These are phyloP conservation scores for Claviceps humidiphila DNA, from an alignment of 2,329 filamentous ascomycete species.

Conservation along the genomic window DNA sequence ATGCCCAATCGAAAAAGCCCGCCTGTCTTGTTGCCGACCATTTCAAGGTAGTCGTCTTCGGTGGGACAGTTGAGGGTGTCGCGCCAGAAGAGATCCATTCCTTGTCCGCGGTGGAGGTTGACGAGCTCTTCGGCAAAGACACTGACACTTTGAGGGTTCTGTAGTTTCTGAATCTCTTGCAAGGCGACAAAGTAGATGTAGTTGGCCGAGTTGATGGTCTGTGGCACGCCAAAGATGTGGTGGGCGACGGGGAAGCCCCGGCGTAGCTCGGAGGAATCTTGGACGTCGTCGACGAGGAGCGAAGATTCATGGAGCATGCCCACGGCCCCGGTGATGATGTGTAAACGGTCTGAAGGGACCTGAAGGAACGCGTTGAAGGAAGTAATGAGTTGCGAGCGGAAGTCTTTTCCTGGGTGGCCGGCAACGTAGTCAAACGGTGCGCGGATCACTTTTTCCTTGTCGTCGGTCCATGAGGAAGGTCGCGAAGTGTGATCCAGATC, in stretches of 20 bases:
- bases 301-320: slow-evolving; percentile 80
- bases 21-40: slow-evolving; percentile 85
- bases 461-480: slow-evolving; percentile 46
- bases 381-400: slow-evolving; percentile 64
- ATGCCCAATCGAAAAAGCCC: slow-evolving; percentile 75
- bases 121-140: slow-evolving; percentile 74
- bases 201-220: slow-evolving; percentile 85
- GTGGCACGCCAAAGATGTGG: slow-evolving; percentile 70
- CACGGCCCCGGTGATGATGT: slow-evolving; percentile 65
- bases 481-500: slow-evolving; percentile 39
- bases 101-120: slow-evolving; percentile 75
- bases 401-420: slow-evolving; percentile 71
- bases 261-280: slow-evolving; percentile 65
- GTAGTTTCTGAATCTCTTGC: slow-evolving; percentile 58
- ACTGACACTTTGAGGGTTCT: slow-evolving; percentile 51
- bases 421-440: slow-evolving; percentile 73
- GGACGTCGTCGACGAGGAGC: slow-evolving; percentile 75
- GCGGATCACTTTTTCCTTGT: slow-evolving; percentile 65
- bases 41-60: slow-evolving; percentile 85
- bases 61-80: slow-evolving; percentile 72
- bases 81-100: slow-evolving; percentile 85
- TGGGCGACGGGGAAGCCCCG: slow-evolving; percentile 73
- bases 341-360: slow-evolving; percentile 56
- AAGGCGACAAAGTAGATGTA: slow-evolving; percentile 78
- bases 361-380: slow-evolving; percentile 73